These are phyloP conservation scores for Cercophora samala DNA, from an alignment of 495 filamentous ascomycete genomes.

Conservation along the genomic window DNA sequence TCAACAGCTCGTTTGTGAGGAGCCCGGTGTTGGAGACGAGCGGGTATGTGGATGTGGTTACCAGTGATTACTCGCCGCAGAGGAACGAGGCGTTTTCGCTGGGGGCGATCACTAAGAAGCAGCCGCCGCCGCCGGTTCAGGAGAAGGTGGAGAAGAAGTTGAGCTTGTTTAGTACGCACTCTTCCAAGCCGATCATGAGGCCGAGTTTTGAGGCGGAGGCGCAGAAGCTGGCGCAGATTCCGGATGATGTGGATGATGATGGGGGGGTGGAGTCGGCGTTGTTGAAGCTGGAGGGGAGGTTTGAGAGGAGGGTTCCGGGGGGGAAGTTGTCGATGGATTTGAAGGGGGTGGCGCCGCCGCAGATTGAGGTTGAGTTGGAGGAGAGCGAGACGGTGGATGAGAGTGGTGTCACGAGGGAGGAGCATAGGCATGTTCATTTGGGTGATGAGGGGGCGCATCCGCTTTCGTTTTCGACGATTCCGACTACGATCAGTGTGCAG, in stretches of 20 bases:
- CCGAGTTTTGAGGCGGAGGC: slow-evolving; percentile 90
- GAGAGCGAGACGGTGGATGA: slow-evolving; percentile 19
- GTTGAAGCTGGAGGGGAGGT: slow-evolving; percentile 89
- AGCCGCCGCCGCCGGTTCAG: slow-evolving; percentile 37
- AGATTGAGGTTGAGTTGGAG: slow-evolving; percentile 18
- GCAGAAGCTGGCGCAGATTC: slow-evolving; percentile 80
- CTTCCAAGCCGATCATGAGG: slow-evolving; percentile 70
- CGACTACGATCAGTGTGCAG: slow-evolving; percentile 20
- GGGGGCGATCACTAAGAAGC: slow-evolving; percentile 53
- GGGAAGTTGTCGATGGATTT: slow-evolving; percentile 41
- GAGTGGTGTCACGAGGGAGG: slow-evolving; percentile 27
- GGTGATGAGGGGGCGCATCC: slow-evolving; percentile 30
- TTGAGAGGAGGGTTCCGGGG: slow-evolving; percentile 48
- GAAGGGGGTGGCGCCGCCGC: slow-evolving; percentile 17
- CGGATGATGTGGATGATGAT: slow-evolving; percentile 76
- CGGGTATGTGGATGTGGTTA: slow-evolving; percentile 44
- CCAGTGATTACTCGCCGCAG: slow-evolving; percentile 41
- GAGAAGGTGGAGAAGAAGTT: slow-evolving; percentile 20
- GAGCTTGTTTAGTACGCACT: slow-evolving; percentile 71
- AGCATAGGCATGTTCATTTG: slow-evolving; percentile 47
- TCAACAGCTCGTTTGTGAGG: slow-evolving; percentile 57
- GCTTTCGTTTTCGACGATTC: slow-evolving; percentile 28
- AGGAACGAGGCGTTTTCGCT: slow-evolving; percentile 51
- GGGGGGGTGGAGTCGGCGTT: slow-evolving; percentile 92
- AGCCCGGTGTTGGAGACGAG: slow-evolving; percentile 37